Conservation (phyloP, 139 green algal species). For the Ulvella scutata region DNA sequence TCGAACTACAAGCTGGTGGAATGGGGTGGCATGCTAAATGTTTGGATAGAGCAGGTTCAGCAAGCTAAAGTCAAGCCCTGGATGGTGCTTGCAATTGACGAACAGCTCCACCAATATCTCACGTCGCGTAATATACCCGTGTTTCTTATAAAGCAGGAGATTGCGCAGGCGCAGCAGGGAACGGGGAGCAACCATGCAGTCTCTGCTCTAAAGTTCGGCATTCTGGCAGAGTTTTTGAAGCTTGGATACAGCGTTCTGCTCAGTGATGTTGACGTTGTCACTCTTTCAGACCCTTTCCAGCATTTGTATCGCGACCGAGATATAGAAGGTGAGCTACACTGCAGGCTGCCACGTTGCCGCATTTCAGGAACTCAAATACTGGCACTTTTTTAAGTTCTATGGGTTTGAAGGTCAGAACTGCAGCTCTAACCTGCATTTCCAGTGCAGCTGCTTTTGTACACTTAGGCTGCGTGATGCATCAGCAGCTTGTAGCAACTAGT, state of each 20-base stretch:
- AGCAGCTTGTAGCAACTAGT: no score
- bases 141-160: constrained; percentile 22
- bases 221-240: constrained; percentile 76
- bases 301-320: constrained; percentile 47
- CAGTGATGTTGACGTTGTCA: constrained; percentile 85
- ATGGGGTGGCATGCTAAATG: constrained; percentile 40
- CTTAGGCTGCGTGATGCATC: no score
- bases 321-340: constrained; percentile 16
- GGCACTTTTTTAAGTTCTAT: no score
- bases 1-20: constrained; percentile 67
- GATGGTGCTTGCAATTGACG: constrained; percentile 82
- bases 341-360: no score
- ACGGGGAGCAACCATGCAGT: constrained; percentile 62
- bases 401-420: constrained; percentile 12
- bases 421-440: no score
- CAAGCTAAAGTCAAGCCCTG: constrained; percentile 17
- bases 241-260: constrained; percentile 84
- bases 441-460: no score
- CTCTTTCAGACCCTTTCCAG: constrained; percentile 30
- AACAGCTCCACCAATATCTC: constrained; percentile 31
- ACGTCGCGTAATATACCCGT: constrained; percentile 20
- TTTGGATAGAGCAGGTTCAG: constrained; percentile 41
- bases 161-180: constrained; percentile 29
- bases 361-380: no score
- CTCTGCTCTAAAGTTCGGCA: constrained; percentile 73